These are phyloP conservation scores for Debaryomycetaceae sp. DNA, from an alignment of 1,139 yeast genomes.

Conservation along the genomic window DNA sequence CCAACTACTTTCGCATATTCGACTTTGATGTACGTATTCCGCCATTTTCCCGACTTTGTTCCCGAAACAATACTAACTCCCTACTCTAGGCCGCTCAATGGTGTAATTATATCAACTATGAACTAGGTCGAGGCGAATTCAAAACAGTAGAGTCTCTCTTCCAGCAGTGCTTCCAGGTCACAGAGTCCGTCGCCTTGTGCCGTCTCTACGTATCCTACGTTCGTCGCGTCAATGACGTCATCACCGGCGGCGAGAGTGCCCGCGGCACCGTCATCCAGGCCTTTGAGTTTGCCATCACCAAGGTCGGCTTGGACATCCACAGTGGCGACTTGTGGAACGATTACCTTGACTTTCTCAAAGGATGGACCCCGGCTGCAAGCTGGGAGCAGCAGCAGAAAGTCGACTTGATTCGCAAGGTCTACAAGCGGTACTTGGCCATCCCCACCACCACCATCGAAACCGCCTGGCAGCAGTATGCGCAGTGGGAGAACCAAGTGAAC, in stretches of 20 bases:
- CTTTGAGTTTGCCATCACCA: conserved; percentile 69
- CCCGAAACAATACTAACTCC: conserved; percentile 3
- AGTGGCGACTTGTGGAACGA: conserved; percentile 75
- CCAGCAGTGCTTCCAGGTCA: conserved; percentile 46
- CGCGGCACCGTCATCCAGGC: conserved; percentile 70
- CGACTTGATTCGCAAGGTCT: conserved; percentile 67
- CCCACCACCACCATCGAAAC: conserved; percentile 71
- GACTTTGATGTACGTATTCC: conserved; percentile 36
- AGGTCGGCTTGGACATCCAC: conserved; percentile 69
- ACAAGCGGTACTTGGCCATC: conserved; percentile 54
- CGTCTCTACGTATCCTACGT: conserved; percentile 67
- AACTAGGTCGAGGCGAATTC: conserved; percentile 60
- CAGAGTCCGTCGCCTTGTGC: conserved; percentile 60
- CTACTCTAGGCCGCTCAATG: conserved; percentile 45
- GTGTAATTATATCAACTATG: conserved; percentile 63
- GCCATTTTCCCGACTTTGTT: neutral
- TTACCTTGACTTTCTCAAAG: conserved; percentile 66
- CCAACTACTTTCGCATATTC: conserved; percentile 51
- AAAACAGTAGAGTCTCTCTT: conserved; percentile 56
- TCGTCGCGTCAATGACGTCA: conserved; percentile 65
- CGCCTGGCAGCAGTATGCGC: conserved; percentile 71
- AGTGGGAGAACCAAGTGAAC: conserved; percentile 73
- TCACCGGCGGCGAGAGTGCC: conserved; percentile 80
- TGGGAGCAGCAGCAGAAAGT: conserved; percentile 84
- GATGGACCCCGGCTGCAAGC: conserved; percentile 68